A percentile compares a stretch with the other conserved stretches of the same genome.
phyloP scores from a whole-genome alignment of 495 filamentous ascomycete genomes.

The Cenococcum geophilum region DNA sequence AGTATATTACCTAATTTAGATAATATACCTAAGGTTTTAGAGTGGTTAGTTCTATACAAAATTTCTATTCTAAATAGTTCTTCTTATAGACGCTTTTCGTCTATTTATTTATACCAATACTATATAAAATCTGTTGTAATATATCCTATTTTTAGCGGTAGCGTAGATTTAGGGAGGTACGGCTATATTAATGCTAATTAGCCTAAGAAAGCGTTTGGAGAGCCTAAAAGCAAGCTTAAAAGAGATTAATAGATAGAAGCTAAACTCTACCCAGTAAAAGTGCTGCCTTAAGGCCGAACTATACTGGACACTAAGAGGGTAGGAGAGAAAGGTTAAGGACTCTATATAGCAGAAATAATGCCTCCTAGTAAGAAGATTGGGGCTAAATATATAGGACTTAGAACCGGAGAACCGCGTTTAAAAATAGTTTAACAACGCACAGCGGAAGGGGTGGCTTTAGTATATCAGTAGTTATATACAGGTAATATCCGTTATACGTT shows the following conservation, averaged over 20 bases:
- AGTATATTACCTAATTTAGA: too few relatives aligned
- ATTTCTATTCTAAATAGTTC: slow-evolving; percentile 18
- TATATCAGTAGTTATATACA: slow-evolving; percentile 10
- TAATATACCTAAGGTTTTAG: slow-evolving; percentile 15
- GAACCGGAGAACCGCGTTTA: slow-evolving; percentile 20
- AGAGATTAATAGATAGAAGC: slow-evolving; percentile 17
- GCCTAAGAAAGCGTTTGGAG: slow-evolving; percentile 8
- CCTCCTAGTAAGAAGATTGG: slow-evolving; percentile 12
- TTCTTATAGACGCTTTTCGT: slow-evolving; percentile 22
- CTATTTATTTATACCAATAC: slow-evolving; percentile 18
- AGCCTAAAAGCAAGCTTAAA: slow-evolving; percentile 6
- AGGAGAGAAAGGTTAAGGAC: slow-evolving; percentile 20
- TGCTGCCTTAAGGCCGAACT: slow-evolving; percentile 18
- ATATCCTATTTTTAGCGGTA: too few relatives aligned
- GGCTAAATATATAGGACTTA: slow-evolving; percentile 16
- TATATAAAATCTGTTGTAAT: slow-evolving; percentile 6
- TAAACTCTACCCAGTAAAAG: slow-evolving; percentile 26
- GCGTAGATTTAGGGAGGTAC: not conserved
- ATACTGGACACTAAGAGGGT: slow-evolving; percentile 26
- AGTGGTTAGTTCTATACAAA: slow-evolving; percentile 5
- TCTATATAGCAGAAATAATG: slow-evolving; percentile 9
- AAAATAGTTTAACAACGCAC: slow-evolving; percentile 23
- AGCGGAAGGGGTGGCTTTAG: slow-evolving; percentile 23
- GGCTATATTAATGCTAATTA: slow-evolving; percentile 1
- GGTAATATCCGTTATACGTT: not conserved